Conservation (phyloP, 371 early-diverging fungal genomes). For the Mucor racemosus region DNA sequence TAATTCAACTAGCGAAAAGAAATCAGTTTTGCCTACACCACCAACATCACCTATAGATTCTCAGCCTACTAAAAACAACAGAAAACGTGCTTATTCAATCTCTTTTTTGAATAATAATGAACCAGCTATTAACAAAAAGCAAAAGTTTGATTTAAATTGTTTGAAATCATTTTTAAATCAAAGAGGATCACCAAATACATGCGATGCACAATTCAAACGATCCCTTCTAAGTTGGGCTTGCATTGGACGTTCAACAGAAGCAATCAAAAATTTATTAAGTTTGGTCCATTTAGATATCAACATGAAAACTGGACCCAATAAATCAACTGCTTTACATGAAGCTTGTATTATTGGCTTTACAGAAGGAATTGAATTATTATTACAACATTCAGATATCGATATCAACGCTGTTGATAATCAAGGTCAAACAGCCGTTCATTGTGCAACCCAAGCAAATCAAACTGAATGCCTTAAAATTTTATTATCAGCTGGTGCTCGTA, state of each 20-base stretch:
- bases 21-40: constrained; percentile 36
- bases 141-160: constrained; percentile 17
- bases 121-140: constrained; percentile 1
- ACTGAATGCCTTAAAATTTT: constrained; percentile 26
- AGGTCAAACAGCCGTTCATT: constrained; percentile 41
- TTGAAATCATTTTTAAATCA: constrained; percentile 29
- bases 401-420: constrained; percentile 27
- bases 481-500: constrained; percentile 33
- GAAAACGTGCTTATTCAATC: constrained; percentile 36
- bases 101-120: constrained; percentile 24
- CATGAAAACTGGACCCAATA: constrained; percentile 31
- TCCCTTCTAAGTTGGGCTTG: constrained; percentile 46
- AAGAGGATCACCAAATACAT: constrained; percentile 32
- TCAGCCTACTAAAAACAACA: constrained; percentile 6
- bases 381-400: constrained; percentile 36
- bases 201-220: constrained; percentile 27
- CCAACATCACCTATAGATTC: constrained; percentile 35
- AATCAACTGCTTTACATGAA: constrained; percentile 46
- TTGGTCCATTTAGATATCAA: constrained; percentile 38
- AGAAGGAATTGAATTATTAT: constrained; percentile 32
- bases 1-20: background rate
- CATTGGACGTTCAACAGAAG: constrained; percentile 33
- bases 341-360: constrained; percentile 41
- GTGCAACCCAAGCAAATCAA: constrained; percentile 40
- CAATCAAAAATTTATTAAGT: constrained; percentile 28